Percentiles rank a stretch among this genome's conserved stretches.
Evolutionary conservation across 768 basidiomycete genomes (phyloP).

Genomic region (Ramaria sp.): DNA sequence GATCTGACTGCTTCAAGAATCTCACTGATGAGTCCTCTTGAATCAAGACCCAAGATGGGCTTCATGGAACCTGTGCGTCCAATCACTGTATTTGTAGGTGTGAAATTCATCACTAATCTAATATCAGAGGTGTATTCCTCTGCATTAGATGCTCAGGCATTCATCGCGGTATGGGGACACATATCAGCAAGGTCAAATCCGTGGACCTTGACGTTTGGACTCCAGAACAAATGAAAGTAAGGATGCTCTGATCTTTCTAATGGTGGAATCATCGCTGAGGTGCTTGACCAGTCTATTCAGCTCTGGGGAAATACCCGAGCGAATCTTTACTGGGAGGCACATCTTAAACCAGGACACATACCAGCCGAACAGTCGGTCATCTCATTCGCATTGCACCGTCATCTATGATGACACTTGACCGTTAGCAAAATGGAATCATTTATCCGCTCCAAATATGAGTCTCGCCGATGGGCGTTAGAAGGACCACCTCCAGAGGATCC

Average conservation of each 20-base stretch:
- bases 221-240: conserved; percentile 91
- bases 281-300: conserved; percentile 50
- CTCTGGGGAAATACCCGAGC: conserved; percentile 93
- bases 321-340: conserved; percentile 96
- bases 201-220: conserved; percentile 98
- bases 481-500: conserved; percentile 79
- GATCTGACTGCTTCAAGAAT: neutral
- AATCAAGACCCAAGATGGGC: conserved; percentile 92
- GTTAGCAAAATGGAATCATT: conserved; percentile 96
- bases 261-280: neutral
- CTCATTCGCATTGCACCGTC: neutral
- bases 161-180: conserved; percentile 96
- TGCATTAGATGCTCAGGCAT: conserved; percentile 98
- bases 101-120: neutral
- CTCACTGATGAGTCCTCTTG: conserved; percentile 9
- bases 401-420: neutral
- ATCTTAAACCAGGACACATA: conserved; percentile 81
- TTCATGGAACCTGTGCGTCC: conserved; percentile 82
- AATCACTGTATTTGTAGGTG: neutral
- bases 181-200: conserved; percentile 94
- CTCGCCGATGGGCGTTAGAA: conserved; percentile 86
- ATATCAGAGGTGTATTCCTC: conserved; percentile 72
- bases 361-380: conserved; percentile 86
- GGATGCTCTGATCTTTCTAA: conserved; percentile 13
- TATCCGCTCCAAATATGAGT: conserved; percentile 94